Conservation (phyloP, 2,329 filamentous ascomycete genomes). For the Rhexocercosporidium sp. region DNA sequence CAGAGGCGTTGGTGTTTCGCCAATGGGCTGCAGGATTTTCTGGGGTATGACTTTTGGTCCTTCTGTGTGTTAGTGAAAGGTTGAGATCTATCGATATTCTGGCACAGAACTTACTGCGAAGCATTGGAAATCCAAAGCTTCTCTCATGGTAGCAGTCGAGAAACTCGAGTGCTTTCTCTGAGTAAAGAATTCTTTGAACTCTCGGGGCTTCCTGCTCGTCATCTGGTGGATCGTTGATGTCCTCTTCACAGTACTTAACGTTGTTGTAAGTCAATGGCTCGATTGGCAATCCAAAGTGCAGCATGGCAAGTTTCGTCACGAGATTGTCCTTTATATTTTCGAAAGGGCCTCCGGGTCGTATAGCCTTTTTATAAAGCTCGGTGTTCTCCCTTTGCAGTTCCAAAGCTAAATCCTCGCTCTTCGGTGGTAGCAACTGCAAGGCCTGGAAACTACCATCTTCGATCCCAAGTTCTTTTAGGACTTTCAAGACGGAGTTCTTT, state of each 20-base stretch:
- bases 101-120: slow-evolving; percentile 34
- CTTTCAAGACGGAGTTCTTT: not conserved
- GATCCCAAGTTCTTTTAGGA: slow-evolving; percentile 16
- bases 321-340: slow-evolving; percentile 34
- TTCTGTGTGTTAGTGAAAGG: slow-evolving; percentile 13
- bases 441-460: not conserved
- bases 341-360: slow-evolving; percentile 20
- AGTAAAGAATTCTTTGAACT: slow-evolving; percentile 32
- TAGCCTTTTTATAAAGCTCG: slow-evolving; percentile 25
- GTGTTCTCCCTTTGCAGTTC: slow-evolving; percentile 30
- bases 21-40: not conserved
- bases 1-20: not conserved
- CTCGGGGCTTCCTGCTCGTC: slow-evolving; percentile 17
- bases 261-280: slow-evolving; percentile 37
- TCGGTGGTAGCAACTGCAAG: slow-evolving; percentile 20
- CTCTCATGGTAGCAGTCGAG: slow-evolving; percentile 39
- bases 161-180: slow-evolving; percentile 39
- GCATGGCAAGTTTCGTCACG: slow-evolving; percentile 41
- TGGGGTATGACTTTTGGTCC: slow-evolving; percentile 20
- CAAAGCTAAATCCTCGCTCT: slow-evolving; percentile 17
- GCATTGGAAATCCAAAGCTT: slow-evolving; percentile 34
- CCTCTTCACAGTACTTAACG: slow-evolving; percentile 24
- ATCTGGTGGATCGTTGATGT: slow-evolving; percentile 29
- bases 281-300: slow-evolving; percentile 41
- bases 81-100: slow-evolving; percentile 36